Percentiles rank a stretch among this genome's conserved stretches.
Evolutionary conservation across 1,139 yeast genomes (phyloP).

Genomic region (Arxiozyma slooffiae): DNA sequence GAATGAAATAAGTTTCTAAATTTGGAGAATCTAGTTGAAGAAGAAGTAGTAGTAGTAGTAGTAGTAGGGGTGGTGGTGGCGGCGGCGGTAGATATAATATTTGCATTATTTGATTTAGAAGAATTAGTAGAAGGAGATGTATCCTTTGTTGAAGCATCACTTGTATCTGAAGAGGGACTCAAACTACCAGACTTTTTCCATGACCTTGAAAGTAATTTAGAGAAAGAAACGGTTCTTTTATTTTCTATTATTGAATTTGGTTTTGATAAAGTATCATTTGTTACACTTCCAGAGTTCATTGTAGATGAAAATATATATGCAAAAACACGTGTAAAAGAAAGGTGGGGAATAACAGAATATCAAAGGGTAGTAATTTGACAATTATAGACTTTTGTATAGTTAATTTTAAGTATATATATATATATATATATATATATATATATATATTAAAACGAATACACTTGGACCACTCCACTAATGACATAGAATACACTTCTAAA

Average conservation of each 20-base stretch:
- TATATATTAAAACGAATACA: too few species aligned
- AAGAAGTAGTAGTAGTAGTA: too few species aligned
- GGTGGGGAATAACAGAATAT: too few species aligned
- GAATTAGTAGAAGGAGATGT: conserved; percentile 3
- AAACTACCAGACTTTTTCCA: conserved; percentile 11
- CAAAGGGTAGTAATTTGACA: too few species aligned
- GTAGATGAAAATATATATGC: not conserved
- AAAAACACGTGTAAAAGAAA: too few species aligned
- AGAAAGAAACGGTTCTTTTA: conserved; percentile 25
- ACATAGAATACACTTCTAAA: too few species aligned
- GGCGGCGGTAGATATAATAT: not conserved
- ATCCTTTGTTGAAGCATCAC: not conserved
- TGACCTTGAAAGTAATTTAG: conserved; percentile 24
- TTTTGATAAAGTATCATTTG: conserved; percentile 5
- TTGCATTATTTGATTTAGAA: not conserved
- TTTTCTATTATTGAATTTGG: conserved; percentile 10
- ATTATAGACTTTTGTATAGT: too few species aligned
- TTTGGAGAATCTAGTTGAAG: conserved; percentile 17
- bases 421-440: too few species aligned
- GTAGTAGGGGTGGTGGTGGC: not conserved
- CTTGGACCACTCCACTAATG: too few species aligned
- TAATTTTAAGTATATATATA: too few species aligned
- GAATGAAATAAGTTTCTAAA: conserved; percentile 18
- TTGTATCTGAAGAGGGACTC: conserved; percentile 7
- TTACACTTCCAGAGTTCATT: not conserved